Base-by-base conservation (phyloP, 768 basidiomycete species). In the Termitomyces heimii region DNA sequence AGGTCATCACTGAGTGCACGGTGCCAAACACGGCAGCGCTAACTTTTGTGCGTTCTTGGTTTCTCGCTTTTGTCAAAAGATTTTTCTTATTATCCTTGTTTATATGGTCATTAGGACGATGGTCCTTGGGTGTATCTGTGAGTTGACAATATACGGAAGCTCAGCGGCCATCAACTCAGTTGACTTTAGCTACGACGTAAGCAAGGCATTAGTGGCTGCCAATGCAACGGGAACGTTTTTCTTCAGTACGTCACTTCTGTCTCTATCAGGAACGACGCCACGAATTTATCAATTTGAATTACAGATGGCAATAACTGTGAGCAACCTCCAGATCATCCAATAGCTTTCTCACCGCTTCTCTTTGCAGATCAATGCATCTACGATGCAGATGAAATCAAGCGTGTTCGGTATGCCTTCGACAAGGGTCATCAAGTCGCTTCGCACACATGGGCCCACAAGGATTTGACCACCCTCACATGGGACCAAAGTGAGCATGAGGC, bases 391-490 rank as follows among this genome's bases (percentile, higher is more conserved):
- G 58, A 62, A 34, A 64, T 68, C 8, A 63, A 69, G 16, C 67
- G 71, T 10, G 71, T 78, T 29, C 67, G 70, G 29, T 72, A 75
- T 53, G 74, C 72, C 14, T 74, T 71, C 56, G 61, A 65, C 43
- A 62, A 73, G 8, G 77, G 77, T 7, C 77, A 79, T 58, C 72
- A 77, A 62, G 65, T 80, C 49, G 74, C 66, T 0, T 78, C 77
- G 6, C 78, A 80, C 61, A 80, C 77, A 3, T 79, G 77, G 77
- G 60, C 63, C 9, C 78, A 80, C 56, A 56, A 50, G n/a, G 70
- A 76, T 62, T 62, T 79, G 42, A 67, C 69, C 1, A 73, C 71
- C 0, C 68, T 77, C 18, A 64, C 69, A 16, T 76, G 67, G 70
- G 73, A 76, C 58, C 59, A 77, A 64, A 73, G 76, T 77, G 26